Conservation (phyloP, 305 asterid genomes). For the Plantago coronopus region DNA sequence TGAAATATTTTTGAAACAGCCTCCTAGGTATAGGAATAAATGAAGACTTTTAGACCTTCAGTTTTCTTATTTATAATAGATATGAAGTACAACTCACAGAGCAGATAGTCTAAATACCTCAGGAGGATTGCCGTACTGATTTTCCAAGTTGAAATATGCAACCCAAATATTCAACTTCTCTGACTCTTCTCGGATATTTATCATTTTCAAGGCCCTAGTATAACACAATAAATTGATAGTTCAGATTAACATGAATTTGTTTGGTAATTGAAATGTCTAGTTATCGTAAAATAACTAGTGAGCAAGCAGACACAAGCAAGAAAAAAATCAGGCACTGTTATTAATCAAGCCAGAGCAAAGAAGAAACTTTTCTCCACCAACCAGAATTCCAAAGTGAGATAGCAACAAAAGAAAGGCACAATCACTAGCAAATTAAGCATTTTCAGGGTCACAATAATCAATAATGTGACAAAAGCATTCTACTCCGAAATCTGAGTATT, state of each 20-base stretch:
- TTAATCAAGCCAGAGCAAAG: too few relatives aligned
- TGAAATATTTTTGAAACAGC: slow-evolving; percentile 72
- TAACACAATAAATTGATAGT: slow-evolving; percentile 2
- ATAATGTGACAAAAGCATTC: too few relatives aligned
- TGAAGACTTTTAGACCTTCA: neutral
- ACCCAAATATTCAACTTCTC: slow-evolving; percentile 93
- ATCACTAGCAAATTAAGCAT: too few relatives aligned
- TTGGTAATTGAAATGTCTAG: neutral
- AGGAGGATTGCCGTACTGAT: slow-evolving; percentile 82
- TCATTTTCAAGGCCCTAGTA: slow-evolving; percentile 84
- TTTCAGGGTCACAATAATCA: too few relatives aligned
- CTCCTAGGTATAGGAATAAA: slow-evolving; percentile 44
- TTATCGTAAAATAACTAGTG: neutral
- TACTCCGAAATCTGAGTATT: too few relatives aligned
- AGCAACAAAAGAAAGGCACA: too few relatives aligned
- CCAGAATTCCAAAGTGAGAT: too few relatives aligned
- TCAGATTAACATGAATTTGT: neutral
- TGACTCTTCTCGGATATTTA: slow-evolving; percentile 79
- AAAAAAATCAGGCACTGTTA: too few relatives aligned
- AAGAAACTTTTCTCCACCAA: too few relatives aligned
- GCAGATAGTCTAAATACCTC: slow-evolving; percentile 47
- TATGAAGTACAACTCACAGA: neutral
- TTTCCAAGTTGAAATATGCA: slow-evolving; percentile 92
- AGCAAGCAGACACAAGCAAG: neutral
- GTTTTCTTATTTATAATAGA: slow-evolving; percentile 12